phyloP scores from a whole-genome alignment of 2,329 filamentous ascomycete species.

The Verticillium isaacii region DNA sequence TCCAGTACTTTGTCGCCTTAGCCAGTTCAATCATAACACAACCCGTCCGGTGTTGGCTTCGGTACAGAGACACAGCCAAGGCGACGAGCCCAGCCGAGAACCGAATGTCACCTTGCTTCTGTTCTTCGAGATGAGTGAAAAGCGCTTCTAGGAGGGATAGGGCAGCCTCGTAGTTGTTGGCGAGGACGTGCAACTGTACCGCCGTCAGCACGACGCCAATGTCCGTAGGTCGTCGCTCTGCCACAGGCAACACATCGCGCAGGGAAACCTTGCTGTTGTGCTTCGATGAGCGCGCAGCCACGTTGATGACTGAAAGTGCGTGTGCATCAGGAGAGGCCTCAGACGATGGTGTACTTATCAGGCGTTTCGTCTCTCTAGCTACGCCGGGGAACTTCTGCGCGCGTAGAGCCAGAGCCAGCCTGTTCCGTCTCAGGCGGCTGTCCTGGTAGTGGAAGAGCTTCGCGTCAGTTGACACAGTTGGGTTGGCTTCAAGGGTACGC shows the following conservation, averaged over 20 bases:
- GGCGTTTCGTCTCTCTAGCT: slow-evolving; percentile 38
- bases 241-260: slow-evolving; percentile 61
- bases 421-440: slow-evolving; percentile 50
- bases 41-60: slow-evolving; percentile 65
- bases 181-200: slow-evolving; percentile 73
- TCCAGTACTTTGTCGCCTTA: slow-evolving; percentile 80
- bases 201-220: slow-evolving; percentile 76
- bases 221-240: slow-evolving; percentile 73
- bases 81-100: slow-evolving; percentile 84
- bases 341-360: slow-evolving; percentile 25
- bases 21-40: slow-evolving; percentile 70
- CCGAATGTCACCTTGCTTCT: slow-evolving; percentile 62
- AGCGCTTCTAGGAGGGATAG: slow-evolving; percentile 72
- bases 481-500: slow-evolving; percentile 52
- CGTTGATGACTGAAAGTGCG: slow-evolving; percentile 49
- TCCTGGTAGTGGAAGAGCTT: slow-evolving; percentile 69
- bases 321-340: slow-evolving; percentile 27
- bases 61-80: slow-evolving; percentile 73
- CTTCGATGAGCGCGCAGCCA: slow-evolving; percentile 53
- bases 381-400: slow-evolving; percentile 65
- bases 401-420: slow-evolving; percentile 59
- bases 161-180: slow-evolving; percentile 68
- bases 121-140: slow-evolving; percentile 62
- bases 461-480: slow-evolving; percentile 50
- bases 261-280: slow-evolving; percentile 59